Evolutionary conservation across 2,329 filamentous ascomycete genomes (phyloP).

Genomic region (Fusarium oligoseptatum): DNA sequence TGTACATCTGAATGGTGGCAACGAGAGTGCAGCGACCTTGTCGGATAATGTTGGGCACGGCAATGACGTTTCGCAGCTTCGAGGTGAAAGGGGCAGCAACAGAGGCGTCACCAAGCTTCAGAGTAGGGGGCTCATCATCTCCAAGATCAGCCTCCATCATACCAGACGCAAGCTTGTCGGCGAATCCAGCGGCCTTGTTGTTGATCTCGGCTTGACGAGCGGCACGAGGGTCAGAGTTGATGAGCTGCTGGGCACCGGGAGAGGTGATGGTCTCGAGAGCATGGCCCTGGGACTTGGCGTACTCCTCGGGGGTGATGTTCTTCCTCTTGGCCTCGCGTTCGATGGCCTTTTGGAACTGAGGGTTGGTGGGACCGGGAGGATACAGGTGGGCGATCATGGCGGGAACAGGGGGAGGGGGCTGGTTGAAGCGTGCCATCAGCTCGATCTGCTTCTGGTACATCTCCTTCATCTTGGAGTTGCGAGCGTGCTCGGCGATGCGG

Average conservation of each 20-base stretch:
- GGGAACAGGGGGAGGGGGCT: constrained; percentile 93
- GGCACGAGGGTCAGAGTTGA: constrained; percentile 52
- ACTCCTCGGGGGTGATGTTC: constrained; percentile 73
- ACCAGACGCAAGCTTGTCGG: constrained; percentile 85
- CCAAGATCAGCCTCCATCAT: constrained; percentile 94
- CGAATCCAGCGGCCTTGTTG: constrained; percentile 80
- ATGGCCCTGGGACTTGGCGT: constrained; percentile 65
- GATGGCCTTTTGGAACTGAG: constrained; percentile 93
- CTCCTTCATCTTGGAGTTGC: constrained; percentile 98
- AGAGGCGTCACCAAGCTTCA: constrained; percentile 97
- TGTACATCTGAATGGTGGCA: constrained; percentile 99
- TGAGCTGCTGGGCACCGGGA: constrained; percentile 72
- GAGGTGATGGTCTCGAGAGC: constrained; percentile 75
- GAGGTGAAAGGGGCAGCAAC: constrained; percentile 98
- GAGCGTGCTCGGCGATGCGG: constrained; percentile 91
- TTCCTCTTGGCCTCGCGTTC: constrained; percentile 87
- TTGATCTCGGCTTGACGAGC: constrained; percentile 70
- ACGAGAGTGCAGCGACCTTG: constrained; percentile 98
- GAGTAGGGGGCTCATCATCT: constrained; percentile 90
- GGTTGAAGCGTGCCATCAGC: constrained; percentile 95
- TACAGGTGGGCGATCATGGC: constrained; percentile 93
- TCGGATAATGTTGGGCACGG: constrained; percentile 97
- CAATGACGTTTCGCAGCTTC: constrained; percentile 96
- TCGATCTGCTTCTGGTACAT: constrained; percentile 96
- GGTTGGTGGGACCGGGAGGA: constrained; percentile 89